Base-by-base conservation (phyloP, 2,329 filamentous ascomycete species). In the Claviceps paspali region DNA sequence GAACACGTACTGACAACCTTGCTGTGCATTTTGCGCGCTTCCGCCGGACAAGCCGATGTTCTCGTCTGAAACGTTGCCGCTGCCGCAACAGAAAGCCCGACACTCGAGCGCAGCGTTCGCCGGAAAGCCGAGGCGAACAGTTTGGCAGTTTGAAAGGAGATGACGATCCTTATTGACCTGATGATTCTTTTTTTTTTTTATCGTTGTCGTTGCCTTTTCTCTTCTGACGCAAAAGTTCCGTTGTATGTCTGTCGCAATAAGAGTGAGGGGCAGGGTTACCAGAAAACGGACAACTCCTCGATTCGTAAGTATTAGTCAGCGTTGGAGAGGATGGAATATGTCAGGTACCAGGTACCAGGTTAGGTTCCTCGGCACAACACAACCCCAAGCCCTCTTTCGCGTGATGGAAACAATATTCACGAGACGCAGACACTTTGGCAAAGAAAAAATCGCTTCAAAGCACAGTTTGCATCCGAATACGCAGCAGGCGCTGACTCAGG, bases 41-140 rank as follows among this genome's bases (percentile, higher is more conserved):
- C 33, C 27, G 36, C 34, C 3, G 33, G 35, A 30, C 21, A 30
- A 18, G 21, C 21, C 27, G 37, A 14, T 18, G 23, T 36, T 14
- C 14, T 65, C 41, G 61, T 63, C 42, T 75, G 76, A 47, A 82
- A 65, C 43, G 68, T 23, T 37, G 82, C 67, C 29, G 77, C 70
- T 45, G 79, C 70, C 33, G 82, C 82, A 55, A 84, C 70, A 45
- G 83, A 74, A 46, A 87, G 73, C 49, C 85, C 72, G 51, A 79
- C 67, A 59, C 79, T 74, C 50, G 82, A 81, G 62, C 81, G 76
- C 54, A 92, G 68, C 55, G 81, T 75, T 57, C 83, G 76, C 64
- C 75, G 74, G 51, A 88, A 76, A 47, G 73, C 68, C 60, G 79
- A 85, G 68, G 84, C 84, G 72, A 93, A 94, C 88, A 94, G 73